phyloP scores from a whole-genome alignment of 805 yeast genomes.

The Kuraishia piskuri region DNA sequence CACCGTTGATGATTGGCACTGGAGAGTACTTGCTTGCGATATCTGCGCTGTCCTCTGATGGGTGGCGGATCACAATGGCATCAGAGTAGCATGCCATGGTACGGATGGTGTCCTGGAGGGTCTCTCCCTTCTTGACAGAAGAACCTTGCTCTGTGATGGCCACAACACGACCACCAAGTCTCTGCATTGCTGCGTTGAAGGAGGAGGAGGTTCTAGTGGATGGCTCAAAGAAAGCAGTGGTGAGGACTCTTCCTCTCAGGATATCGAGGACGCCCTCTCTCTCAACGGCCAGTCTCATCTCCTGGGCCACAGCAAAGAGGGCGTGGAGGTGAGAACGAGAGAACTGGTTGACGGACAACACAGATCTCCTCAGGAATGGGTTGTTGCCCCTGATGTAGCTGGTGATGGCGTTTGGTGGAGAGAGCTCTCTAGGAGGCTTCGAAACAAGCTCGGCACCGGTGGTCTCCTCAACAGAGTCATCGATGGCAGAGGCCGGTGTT shows the following conservation, averaged over 20 bases:
- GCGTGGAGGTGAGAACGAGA: slow-evolving; percentile 85
- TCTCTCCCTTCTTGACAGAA: slow-evolving; percentile 97
- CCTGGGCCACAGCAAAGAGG: slow-evolving; percentile 94
- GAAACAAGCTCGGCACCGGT: slow-evolving; percentile 59
- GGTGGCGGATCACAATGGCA: slow-evolving; percentile 96
- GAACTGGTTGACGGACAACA: slow-evolving; percentile 83
- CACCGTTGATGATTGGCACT: slow-evolving; percentile 95
- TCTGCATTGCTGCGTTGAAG: slow-evolving; percentile 99
- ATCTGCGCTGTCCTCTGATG: slow-evolving; percentile 83
- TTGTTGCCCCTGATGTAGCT: slow-evolving; percentile 74
- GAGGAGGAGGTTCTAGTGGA: slow-evolving; percentile 96
- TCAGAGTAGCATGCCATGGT: slow-evolving; percentile 93
- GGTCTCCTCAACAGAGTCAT: slow-evolving; percentile 24
- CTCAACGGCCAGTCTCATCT: slow-evolving; percentile 93
- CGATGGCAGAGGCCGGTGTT: slow-evolving; percentile 23
- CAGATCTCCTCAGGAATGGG: slow-evolving; percentile 83
- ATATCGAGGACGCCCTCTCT: slow-evolving; percentile 91
- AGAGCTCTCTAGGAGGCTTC: slow-evolving; percentile 63
- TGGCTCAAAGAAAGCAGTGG: slow-evolving; percentile 97
- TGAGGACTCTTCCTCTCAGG: slow-evolving; percentile 81
- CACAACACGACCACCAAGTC: slow-evolving; percentile 96
- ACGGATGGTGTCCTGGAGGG: slow-evolving; percentile 93
- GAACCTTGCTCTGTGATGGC: slow-evolving; percentile 78
- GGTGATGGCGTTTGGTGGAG: slow-evolving; percentile 73
- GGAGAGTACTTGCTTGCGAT: slow-evolving; percentile 95